Evolutionary conservation across 2,329 filamentous ascomycete genomes (phyloP).

Genomic region (Alternaria sp.): DNA sequence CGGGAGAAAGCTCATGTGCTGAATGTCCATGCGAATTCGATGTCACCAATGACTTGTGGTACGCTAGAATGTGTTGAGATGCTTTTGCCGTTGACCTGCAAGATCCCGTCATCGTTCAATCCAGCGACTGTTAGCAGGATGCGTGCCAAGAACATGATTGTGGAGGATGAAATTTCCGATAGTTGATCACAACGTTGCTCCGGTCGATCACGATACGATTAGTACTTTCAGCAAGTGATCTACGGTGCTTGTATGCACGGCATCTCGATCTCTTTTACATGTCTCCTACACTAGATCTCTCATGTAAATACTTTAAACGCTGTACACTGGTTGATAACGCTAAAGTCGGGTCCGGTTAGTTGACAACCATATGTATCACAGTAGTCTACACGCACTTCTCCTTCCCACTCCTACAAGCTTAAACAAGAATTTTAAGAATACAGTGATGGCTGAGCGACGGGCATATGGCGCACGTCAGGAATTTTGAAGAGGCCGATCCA

Average conservation of each 20-base stretch:
- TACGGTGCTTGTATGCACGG: conserved; percentile 12
- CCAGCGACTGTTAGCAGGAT: background rate
- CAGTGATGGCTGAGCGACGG: no score
- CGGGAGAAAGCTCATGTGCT: background rate
- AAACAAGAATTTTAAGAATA: no score
- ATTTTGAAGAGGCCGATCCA: no score
- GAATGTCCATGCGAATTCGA: background rate
- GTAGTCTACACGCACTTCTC: no score
- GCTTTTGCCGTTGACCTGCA: conserved; percentile 11
- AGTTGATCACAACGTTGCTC: conserved; percentile 6
- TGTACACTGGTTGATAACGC: conserved; percentile 71
- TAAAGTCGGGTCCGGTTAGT: conserved; percentile 75
- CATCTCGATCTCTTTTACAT: conserved; percentile 50
- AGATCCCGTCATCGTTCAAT: conserved; percentile 3
- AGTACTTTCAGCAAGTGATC: conserved; percentile 8
- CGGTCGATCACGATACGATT: conserved; percentile 10
- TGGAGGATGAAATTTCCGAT: background rate
- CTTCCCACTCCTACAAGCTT: background rate
- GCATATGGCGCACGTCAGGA: no score
- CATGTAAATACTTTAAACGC: conserved; percentile 56
- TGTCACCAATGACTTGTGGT: background rate
- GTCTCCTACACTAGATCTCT: conserved; percentile 69
- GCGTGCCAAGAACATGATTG: conserved; percentile 3
- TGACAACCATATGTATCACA: no score
- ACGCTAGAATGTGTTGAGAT: conserved; percentile 6